Percentiles rank a stretch among this genome's conserved stretches.
Evolutionary conservation across 1,284 basidiomycete species (phyloP).

Genomic region (Malassezia caprae): DNA sequence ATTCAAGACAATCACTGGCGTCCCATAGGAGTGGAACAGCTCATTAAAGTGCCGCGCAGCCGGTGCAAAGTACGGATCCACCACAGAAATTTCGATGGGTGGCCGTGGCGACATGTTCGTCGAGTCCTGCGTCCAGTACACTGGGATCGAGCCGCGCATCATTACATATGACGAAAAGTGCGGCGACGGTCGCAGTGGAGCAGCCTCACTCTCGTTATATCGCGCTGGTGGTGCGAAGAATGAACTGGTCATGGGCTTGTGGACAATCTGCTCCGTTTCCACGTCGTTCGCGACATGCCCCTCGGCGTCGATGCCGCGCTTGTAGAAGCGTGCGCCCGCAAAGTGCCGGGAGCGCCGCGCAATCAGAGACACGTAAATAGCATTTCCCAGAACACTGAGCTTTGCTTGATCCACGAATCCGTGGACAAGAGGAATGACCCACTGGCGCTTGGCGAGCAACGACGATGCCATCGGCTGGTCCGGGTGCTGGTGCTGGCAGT

Average conservation of each 20-base stretch:
- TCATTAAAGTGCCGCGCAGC: conserved; percentile 89
- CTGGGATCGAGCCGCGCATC: conserved; percentile 87
- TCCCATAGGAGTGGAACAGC: conserved; percentile 78
- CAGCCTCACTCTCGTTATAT: not conserved
- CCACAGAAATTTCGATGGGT: conserved; percentile 77
- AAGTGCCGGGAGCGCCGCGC: conserved; percentile 88
- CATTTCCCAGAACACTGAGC: conserved; percentile 75
- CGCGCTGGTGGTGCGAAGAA: conserved; percentile 31
- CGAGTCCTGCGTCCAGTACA: conserved; percentile 91
- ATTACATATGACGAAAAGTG: conserved; percentile 92
- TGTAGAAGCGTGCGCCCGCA: conserved; percentile 89
- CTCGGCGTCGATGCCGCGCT: conserved; percentile 77
- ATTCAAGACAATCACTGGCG: conserved; percentile 86
- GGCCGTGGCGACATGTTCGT: conserved; percentile 82
- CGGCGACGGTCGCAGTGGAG: conserved; percentile 50
- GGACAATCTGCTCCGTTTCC: conserved; percentile 96
- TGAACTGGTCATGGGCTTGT: conserved; percentile 70
- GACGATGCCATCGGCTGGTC: conserved; percentile 17
- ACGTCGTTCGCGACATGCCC: conserved; percentile 98
- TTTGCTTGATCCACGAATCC: conserved; percentile 98
- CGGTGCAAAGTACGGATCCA: conserved; percentile 89
- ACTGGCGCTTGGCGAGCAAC: conserved; percentile 53
- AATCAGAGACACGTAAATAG: conserved; percentile 85
- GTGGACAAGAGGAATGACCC: conserved; percentile 86
- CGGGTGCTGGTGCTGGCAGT: conserved; percentile 18